phyloP scores from a whole-genome alignment of 148 eudicot genomes.

The Polygonum aviculare region DNA sequence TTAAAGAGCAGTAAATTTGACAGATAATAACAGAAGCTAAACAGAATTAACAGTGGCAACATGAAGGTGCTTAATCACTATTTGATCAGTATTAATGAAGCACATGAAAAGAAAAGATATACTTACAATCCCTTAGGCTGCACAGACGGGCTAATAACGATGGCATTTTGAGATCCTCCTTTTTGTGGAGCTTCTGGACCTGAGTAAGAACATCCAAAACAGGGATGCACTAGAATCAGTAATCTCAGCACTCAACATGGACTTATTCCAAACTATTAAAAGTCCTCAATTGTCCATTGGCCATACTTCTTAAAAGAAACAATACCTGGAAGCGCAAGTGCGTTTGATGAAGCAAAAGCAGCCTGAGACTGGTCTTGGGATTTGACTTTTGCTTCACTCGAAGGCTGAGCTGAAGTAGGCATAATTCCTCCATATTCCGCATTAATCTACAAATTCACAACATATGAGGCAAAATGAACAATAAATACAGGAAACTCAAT shows the following conservation, averaged over 20 bases:
- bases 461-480: conserved; percentile 1
- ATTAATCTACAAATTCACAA: conserved; percentile 35
- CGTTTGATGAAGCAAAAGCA: conserved; percentile 36
- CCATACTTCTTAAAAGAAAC: background rate
- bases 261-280: background rate
- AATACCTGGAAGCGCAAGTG: conserved; percentile 81
- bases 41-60: background rate
- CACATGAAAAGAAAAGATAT: background rate
- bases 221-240: background rate
- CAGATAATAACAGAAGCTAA: background rate
- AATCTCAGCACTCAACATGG: background rate
- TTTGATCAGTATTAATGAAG: background rate
- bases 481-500: background rate
- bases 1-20: background rate
- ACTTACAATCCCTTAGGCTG: conserved; percentile 54
- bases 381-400: conserved; percentile 22
- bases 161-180: conserved; percentile 48
- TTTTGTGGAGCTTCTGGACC: conserved; percentile 59
- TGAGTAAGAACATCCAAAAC: conserved; percentile 19
- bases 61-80: background rate
- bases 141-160: conserved; percentile 46
- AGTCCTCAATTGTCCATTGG: background rate
- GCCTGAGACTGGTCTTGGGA: conserved; percentile 27
- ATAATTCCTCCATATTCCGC: conserved; percentile 62
- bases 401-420: conserved; percentile 23